Percentiles rank a stretch among this genome's conserved stretches.
These are phyloP conservation scores for Boletus rex-veris DNA, from an alignment of 768 basidiomycete genomes.

Conservation along the genomic window DNA sequence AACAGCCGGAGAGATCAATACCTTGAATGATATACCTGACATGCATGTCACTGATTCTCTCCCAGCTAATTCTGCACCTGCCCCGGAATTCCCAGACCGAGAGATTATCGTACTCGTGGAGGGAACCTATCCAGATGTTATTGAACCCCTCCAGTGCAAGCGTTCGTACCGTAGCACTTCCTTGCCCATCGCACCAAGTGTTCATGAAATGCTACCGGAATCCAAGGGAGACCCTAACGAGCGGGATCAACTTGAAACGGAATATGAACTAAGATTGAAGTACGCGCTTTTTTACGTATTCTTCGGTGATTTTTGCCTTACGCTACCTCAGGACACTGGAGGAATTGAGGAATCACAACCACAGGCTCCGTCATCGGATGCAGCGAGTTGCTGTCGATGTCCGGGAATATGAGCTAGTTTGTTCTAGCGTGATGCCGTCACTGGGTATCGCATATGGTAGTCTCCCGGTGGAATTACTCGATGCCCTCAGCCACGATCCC, in stretches of 20 bases:
- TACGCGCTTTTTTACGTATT: conserved; percentile 5
- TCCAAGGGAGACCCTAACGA: conserved; percentile 44
- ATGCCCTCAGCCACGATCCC: conserved; percentile 75
- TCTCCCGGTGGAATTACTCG: conserved; percentile 64
- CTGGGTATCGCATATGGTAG: conserved; percentile 46
- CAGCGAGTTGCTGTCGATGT: conserved; percentile 61
- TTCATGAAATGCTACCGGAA: conserved; percentile 31
- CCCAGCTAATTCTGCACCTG: conserved; percentile 1
- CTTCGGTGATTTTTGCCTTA: not conserved
- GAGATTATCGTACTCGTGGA: conserved; percentile 3
- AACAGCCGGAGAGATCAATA: conserved; percentile 10
- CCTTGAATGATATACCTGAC: conserved; percentile 4
- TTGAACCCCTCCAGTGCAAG: not conserved
- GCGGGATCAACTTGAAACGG: conserved; percentile 41
- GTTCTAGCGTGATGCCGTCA: conserved; percentile 45
- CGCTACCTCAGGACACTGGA: conserved; percentile 50
- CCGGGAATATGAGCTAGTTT: conserved; percentile 63
- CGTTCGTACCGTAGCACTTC: conserved; percentile 33
- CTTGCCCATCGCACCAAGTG: conserved; percentile 27
- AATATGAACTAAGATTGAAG: conserved; percentile 48
- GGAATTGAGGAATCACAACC: conserved; percentile 57
- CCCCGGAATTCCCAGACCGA: not conserved
- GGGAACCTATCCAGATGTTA: not conserved
- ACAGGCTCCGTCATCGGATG: conserved; percentile 63
- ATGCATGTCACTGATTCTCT: conserved; percentile 2